These are phyloP conservation scores for Allium sativum DNA, from an alignment of 106 monocot genomes.

Conservation along the genomic window DNA sequence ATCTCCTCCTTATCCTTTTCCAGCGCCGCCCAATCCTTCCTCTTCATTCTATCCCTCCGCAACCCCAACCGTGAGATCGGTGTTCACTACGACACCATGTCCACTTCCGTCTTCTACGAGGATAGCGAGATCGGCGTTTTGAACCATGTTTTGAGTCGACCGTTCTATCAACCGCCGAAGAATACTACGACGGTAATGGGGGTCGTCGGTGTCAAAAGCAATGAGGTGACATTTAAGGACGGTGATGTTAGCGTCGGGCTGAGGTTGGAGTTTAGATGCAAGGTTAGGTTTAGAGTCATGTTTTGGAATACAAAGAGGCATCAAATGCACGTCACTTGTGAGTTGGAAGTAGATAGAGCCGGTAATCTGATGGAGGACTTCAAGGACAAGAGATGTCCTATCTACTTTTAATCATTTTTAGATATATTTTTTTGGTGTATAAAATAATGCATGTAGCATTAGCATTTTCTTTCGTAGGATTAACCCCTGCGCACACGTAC, in stretches of 20 bases:
- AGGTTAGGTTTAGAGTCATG: constrained; percentile 30
- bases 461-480: too few relatives aligned
- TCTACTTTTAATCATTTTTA: constrained; percentile 17
- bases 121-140: constrained; percentile 9
- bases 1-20: constrained; percentile 17
- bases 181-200: constrained; percentile 21
- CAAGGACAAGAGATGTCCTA: constrained; percentile 19
- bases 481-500: too few relatives aligned
- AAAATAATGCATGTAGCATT: too few relatives aligned
- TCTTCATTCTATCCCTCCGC: constrained; percentile 17
- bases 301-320: constrained; percentile 33
- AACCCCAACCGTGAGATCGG: constrained; percentile 38
- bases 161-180: constrained; percentile 35
- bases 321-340: constrained; percentile 31
- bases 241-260: constrained; percentile 16
- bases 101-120: constrained; percentile 18
- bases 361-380: constrained; percentile 13
- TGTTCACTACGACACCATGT: constrained; percentile 21
- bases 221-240: background rate
- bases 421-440: too few relatives aligned
- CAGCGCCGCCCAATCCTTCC: constrained; percentile 1
- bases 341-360: constrained; percentile 23
- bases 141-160: background rate
- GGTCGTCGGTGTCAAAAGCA: background rate
- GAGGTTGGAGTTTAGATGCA: constrained; percentile 23